A percentile compares a stretch with the other conserved stretches of the same genome.
Evolutionary conservation across 805 yeast genomes (phyloP).

Genomic region (Saccharomycopsis schoenii): DNA sequence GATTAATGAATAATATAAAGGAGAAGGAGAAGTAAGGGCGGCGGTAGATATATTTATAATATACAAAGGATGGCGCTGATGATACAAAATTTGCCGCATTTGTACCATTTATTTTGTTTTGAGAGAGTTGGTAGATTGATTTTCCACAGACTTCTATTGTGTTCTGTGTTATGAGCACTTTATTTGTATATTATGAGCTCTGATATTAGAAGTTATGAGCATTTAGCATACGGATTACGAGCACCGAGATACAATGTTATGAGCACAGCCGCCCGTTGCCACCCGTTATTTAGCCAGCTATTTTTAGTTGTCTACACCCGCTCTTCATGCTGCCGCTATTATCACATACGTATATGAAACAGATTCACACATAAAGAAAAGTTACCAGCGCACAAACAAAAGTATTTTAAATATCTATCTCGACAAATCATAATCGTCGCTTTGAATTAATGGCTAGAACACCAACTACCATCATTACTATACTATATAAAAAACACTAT

Average conservation of each 20-base stretch:
- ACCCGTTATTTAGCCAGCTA: not conserved
- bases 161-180: not conserved
- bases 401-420: not conserved
- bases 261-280: not conserved
- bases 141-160: no score
- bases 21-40: no score
- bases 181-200: not conserved
- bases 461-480: no score
- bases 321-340: not conserved
- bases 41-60: no score
- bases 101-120: no score
- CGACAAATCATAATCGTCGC: not conserved
- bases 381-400: not conserved
- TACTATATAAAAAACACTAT: no score
- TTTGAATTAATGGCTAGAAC: not conserved
- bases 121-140: no score
- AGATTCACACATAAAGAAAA: not conserved
- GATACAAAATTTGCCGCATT: no score
- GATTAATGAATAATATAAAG: no score
- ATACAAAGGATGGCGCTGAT: no score
- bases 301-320: not conserved
- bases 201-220: not conserved
- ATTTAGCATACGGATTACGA: no score
- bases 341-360: not conserved
- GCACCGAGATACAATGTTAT: not conserved